phyloP scores from a whole-genome alignment of 371 early-diverging fungal species.

The Syncephalastrum racemosum region DNA sequence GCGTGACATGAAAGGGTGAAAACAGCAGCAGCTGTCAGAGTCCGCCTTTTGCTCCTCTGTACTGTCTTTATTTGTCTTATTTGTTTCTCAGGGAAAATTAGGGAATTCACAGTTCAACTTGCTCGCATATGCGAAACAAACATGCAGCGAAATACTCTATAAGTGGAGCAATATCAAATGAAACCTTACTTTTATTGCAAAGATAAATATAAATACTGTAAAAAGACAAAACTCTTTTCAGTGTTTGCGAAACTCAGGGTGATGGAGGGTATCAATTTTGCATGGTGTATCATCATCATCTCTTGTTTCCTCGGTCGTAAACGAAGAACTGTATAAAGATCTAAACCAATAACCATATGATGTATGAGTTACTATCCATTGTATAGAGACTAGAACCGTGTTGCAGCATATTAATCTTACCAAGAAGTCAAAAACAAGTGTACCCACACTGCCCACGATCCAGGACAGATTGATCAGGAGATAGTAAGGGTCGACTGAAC shows the following conservation, averaged over 20 bases:
- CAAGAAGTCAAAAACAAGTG: conserved; percentile 55
- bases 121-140: too few species aligned
- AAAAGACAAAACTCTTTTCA: too few species aligned
- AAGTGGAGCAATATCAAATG: too few species aligned
- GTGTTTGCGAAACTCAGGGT: too few species aligned
- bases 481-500: conserved; percentile 40
- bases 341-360: conserved; percentile 18
- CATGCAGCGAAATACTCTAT: too few species aligned
- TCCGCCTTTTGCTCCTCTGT: too few species aligned
- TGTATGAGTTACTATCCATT: neutral
- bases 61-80: too few species aligned
- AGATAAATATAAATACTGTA: too few species aligned
- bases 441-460: conserved; percentile 50
- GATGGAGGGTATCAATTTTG: too few species aligned
- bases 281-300: neutral
- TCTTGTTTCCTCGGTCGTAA: conserved; percentile 20
- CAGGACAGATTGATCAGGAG: conserved; percentile 55
- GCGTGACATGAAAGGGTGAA: conserved; percentile 32
- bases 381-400: neutral
- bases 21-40: neutral
- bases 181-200: too few species aligned
- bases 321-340: conserved; percentile 57
- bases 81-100: too few species aligned
- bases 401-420: conserved; percentile 27
- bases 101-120: too few species aligned